Conservation (phyloP, 257 asterid genomes). For the Solanum stenotomum region DNA sequence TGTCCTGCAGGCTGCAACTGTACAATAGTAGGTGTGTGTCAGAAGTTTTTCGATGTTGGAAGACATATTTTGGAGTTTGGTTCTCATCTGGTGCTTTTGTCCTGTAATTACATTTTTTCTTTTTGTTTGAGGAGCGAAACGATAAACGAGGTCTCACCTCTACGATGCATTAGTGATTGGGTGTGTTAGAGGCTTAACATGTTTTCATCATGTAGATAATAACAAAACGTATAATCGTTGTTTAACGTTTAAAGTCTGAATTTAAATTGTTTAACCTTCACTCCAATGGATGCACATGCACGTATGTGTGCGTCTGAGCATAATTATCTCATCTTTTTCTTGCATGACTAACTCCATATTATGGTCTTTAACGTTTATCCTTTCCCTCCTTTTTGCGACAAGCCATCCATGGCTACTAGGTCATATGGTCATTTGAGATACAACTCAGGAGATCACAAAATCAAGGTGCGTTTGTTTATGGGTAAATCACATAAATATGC, state of each 20-base stretch:
- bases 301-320: background rate
- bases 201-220: background rate
- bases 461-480: background rate
- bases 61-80: background rate
- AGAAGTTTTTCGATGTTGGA: background rate
- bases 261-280: background rate
- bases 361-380: background rate
- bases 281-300: background rate
- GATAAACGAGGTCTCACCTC: background rate
- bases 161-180: background rate
- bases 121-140: background rate
- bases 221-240: background rate
- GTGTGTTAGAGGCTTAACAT: background rate
- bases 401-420: background rate
- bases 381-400: background rate
- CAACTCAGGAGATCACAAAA: background rate
- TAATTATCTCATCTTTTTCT: background rate
- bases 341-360: background rate
- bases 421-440: background rate
- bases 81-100: background rate
- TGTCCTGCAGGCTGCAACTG: conserved; percentile 6
- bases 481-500: too few relatives aligned
- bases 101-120: background rate
- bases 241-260: background rate
- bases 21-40: background rate